Evolutionary conservation across 768 basidiomycete genomes (phyloP).

Genomic region (Phaffia tasmanica): DNA sequence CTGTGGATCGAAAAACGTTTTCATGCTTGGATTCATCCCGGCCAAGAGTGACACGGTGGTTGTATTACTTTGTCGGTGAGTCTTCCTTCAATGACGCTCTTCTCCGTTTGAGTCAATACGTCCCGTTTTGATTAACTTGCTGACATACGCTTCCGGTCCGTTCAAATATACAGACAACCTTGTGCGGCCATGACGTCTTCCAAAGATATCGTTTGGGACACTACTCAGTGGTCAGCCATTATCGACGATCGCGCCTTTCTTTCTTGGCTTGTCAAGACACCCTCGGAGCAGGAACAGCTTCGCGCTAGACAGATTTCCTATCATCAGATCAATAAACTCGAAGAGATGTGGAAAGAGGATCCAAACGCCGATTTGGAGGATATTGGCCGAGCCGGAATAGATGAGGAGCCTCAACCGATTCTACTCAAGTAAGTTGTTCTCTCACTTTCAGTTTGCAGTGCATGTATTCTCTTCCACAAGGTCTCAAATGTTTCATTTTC

Average conservation of each 20-base stretch:
- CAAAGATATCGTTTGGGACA: slow-evolving; percentile 98
- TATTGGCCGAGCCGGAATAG: slow-evolving; percentile 90
- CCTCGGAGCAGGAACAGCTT: slow-evolving; percentile 89
- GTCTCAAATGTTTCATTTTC: neutral
- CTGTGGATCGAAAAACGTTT: slow-evolving; percentile 98
- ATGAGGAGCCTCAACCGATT: slow-evolving; percentile 93
- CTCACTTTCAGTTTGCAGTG: neutral
- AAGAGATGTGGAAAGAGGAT: slow-evolving; percentile 96
- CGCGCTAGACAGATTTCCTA: slow-evolving; percentile 95
- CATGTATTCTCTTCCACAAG: neutral
- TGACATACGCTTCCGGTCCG: too few relatives aligned
- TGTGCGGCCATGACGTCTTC: slow-evolving; percentile 80
- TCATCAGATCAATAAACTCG: slow-evolving; percentile 89
- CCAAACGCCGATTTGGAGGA: slow-evolving; percentile 89
- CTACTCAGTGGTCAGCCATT: slow-evolving; percentile 91
- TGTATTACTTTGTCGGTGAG: slow-evolving; percentile 86
- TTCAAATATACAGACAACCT: slow-evolving; percentile 57
- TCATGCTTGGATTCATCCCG: slow-evolving; percentile 98
- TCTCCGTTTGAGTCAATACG: neutral
- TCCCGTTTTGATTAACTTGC: slow-evolving; percentile 1
- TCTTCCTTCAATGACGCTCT: slow-evolving; percentile 21
- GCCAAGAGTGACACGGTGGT: slow-evolving; percentile 99
- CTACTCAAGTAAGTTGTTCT: slow-evolving; percentile 46
- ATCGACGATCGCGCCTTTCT: slow-evolving; percentile 98
- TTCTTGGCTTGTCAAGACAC: slow-evolving; percentile 98